Percentiles rank a stretch among this genome's conserved stretches.
Evolutionary conservation across 495 filamentous ascomycete genomes (phyloP).

Genomic region (Tuber aestivum): DNA sequence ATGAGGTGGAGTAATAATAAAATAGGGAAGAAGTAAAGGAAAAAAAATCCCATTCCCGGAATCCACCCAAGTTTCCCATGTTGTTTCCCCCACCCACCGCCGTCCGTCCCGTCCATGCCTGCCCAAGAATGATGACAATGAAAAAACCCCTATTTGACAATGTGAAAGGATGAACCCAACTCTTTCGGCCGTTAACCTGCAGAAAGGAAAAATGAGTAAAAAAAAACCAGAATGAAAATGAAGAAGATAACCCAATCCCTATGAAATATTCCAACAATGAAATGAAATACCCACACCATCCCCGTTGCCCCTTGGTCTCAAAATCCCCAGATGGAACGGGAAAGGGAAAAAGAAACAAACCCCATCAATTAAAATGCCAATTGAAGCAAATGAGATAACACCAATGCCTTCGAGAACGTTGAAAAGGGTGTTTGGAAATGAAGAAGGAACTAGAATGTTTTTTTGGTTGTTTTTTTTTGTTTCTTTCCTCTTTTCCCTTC

Average conservation of each 20-base stretch:
- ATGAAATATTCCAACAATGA: conserved; percentile 31
- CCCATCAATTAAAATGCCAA: conserved; percentile 7
- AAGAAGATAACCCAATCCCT: conserved; percentile 26
- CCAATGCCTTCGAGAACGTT: neutral
- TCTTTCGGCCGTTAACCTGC: neutral
- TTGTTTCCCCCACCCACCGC: neutral
- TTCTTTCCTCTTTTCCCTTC: neutral
- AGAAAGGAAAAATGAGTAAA: neutral
- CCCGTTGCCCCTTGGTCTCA: neutral
- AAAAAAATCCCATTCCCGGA: neutral
- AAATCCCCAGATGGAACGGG: conserved; percentile 15
- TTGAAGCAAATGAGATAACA: conserved; percentile 1
- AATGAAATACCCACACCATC: neutral
- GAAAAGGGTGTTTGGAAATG: neutral
- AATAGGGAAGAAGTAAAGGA: neutral
- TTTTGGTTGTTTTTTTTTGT: no score
- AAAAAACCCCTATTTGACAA: neutral
- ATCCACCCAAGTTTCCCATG: neutral
- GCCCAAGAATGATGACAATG: neutral
- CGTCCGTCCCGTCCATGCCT: neutral
- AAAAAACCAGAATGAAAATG: conserved; percentile 24
- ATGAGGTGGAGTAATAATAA: neutral
- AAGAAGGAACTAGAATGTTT: neutral
- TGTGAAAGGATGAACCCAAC: neutral
- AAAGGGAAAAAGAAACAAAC: conserved; percentile 22